These are phyloP conservation scores for Clarireedia homoeocarpa DNA, from an alignment of 2,329 filamentous ascomycete species.

Conservation along the genomic window DNA sequence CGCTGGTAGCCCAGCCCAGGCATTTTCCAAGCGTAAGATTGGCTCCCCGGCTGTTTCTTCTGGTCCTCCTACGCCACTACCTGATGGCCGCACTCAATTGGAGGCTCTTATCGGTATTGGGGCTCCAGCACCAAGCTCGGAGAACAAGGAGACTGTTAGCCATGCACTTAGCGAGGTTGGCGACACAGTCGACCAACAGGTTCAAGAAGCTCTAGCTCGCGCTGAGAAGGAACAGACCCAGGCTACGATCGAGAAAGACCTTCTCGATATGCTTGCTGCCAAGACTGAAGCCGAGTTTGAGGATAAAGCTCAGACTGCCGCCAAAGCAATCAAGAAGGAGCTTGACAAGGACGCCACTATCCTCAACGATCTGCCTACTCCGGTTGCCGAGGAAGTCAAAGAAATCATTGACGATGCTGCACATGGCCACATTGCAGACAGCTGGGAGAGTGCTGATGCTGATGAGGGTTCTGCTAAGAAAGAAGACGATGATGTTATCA, in stretches of 20 bases:
- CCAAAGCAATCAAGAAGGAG: constrained; percentile 43
- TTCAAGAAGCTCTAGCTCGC: constrained; percentile 44
- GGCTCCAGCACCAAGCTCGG: constrained; percentile 12
- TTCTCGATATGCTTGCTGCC: constrained; percentile 42
- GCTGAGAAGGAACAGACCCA: constrained; percentile 38
- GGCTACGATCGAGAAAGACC: constrained; percentile 40
- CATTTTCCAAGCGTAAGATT: constrained; percentile 23
- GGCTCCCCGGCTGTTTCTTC: constrained; percentile 21
- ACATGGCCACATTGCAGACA: constrained; percentile 60
- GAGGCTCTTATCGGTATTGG: constrained; percentile 28
- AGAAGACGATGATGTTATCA: constrained; percentile 56
- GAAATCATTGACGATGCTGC: constrained; percentile 48
- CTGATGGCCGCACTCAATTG: constrained; percentile 32
- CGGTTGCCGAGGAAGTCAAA: constrained; percentile 48
- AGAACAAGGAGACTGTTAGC: constrained; percentile 57
- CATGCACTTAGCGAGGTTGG: constrained; percentile 40
- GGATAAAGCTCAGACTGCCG: constrained; percentile 39
- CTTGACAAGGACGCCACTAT: constrained; percentile 47
- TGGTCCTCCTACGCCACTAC: constrained; percentile 22
- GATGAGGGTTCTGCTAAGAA: constrained; percentile 56
- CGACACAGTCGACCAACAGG: constrained; percentile 2
- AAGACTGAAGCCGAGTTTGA: constrained; percentile 48
- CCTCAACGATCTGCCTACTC: constrained; percentile 47
- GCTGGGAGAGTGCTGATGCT: constrained; percentile 81
- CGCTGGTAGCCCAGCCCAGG: constrained; percentile 23